Conservation (phyloP, 352 stramenopile species). For the Pilasporangium apinafurcum region DNA sequence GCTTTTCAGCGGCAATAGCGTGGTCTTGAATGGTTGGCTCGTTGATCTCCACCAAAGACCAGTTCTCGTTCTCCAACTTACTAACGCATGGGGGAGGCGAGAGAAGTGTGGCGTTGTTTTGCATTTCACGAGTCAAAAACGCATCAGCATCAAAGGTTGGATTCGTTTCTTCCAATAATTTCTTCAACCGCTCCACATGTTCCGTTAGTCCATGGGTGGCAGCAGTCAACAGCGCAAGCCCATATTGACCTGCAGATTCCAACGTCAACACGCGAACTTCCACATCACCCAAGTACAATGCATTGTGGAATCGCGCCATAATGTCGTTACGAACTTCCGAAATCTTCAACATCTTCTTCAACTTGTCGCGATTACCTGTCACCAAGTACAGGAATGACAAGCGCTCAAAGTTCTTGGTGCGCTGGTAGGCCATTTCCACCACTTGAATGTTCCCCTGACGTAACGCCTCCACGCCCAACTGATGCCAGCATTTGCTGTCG, state of each 20-base stretch:
- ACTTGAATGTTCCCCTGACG: constrained; percentile 98
- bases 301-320: constrained; percentile 99
- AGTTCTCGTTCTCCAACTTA: constrained; percentile 93
- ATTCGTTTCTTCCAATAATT: constrained; percentile 89
- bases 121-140: constrained; percentile 65
- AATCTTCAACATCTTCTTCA: constrained; percentile 99
- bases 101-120: constrained; percentile 75
- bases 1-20: constrained; percentile 72
- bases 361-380: constrained; percentile 98
- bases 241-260: constrained; percentile 93
- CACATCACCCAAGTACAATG: constrained; percentile 96
- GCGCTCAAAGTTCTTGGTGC: constrained; percentile 99
- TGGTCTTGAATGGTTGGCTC: constrained; percentile 84
- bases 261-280: constrained; percentile 94
- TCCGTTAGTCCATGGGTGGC: constrained; percentile 93
- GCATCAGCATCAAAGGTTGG: constrained; percentile 57
- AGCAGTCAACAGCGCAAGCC: constrained; percentile 96
- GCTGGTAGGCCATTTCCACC: constrained; percentile 99
- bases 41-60: constrained; percentile 96
- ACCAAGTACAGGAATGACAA: constrained; percentile 99
- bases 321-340: constrained; percentile 97
- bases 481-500: constrained; percentile 95
- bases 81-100: constrained; percentile 93
- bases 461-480: constrained; percentile 96
- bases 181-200: constrained; percentile 91